Percentiles rank a stretch among this genome's conserved stretches.
Conservation (phyloP, 495 filamentous ascomycete species). For the Aspergillus ostianus region DNA sequence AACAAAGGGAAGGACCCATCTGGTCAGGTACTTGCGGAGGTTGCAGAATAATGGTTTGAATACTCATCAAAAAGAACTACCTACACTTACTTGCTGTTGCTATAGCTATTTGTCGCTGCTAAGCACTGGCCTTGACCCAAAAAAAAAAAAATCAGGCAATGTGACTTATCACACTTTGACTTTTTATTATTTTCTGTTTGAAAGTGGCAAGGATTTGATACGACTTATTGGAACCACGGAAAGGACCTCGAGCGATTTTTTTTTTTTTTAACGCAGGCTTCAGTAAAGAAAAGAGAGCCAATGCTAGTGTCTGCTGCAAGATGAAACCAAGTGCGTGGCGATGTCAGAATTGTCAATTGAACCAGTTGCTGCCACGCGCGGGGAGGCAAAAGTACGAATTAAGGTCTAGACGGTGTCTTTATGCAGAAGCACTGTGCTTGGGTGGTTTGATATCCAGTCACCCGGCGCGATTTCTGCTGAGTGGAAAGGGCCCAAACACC, state of each 20-base stretch:
- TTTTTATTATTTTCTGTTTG: not conserved
- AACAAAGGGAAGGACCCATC: constrained; percentile 8
- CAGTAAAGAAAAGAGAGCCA: not conserved
- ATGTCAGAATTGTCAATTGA: constrained; percentile 10
- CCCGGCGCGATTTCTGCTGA: not conserved
- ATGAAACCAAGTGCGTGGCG: constrained; percentile 26
- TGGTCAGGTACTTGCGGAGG: not conserved
- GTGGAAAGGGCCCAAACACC: not conserved
- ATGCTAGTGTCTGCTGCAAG: not conserved
- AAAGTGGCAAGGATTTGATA: constrained; percentile 9
- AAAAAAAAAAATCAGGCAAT: constrained; percentile 1
- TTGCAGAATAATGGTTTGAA: not conserved
- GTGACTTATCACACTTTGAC: constrained; percentile 14
- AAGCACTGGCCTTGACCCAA: not conserved
- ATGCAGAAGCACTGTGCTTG: not conserved
- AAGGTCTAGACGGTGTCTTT: constrained; percentile 4
- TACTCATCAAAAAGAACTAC: not conserved
- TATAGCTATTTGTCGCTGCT: not conserved
- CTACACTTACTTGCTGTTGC: too few species aligned
- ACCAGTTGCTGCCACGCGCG: constrained; percentile 17
- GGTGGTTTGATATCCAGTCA: not conserved
- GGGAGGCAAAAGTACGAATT: constrained; percentile 11
- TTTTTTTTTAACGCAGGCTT: constrained; percentile 10
- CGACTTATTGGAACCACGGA: constrained; percentile 9
- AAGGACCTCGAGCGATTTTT: constrained; percentile 3